Evolutionary conservation across 306 rosid species (phyloP).

Genomic region (Quercus rubra): DNA sequence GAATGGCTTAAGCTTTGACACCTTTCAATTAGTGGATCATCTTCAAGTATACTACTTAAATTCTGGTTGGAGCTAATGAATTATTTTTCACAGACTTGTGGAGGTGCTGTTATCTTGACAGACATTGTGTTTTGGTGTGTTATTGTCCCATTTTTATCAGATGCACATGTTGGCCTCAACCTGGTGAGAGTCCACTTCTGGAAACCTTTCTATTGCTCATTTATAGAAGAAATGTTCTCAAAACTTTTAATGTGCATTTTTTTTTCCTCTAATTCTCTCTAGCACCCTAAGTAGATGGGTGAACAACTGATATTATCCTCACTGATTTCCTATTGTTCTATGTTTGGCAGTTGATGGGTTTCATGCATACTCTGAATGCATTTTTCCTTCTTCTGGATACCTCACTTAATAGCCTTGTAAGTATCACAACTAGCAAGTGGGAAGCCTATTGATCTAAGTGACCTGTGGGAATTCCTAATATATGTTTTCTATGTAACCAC

Average conservation of each 20-base stretch:
- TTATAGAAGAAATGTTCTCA: not conserved
- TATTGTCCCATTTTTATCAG: constrained; percentile 65
- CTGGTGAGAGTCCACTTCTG: constrained; percentile 37
- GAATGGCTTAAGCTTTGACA: too few relatives aligned
- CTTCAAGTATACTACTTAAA: not conserved
- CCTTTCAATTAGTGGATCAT: too few relatives aligned
- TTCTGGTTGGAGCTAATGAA: constrained; percentile 17
- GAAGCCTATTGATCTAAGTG: not conserved
- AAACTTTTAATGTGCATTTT: not conserved
- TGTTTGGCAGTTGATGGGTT: constrained; percentile 64
- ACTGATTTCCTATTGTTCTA: not conserved
- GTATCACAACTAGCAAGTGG: constrained; percentile 12
- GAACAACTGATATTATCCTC: not conserved
- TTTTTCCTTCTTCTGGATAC: constrained; percentile 68
- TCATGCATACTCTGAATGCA: constrained; percentile 69
- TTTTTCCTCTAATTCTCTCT: not conserved
- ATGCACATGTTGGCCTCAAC: constrained; percentile 54
- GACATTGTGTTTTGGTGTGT: constrained; percentile 84
- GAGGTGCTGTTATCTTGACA: constrained; percentile 78
- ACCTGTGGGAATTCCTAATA: not conserved
- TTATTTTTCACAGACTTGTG: constrained; percentile 56
- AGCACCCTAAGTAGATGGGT: not conserved
- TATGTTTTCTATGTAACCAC: too few relatives aligned
- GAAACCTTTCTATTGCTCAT: not conserved
- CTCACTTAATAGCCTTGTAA: constrained; percentile 69